Base-by-base conservation (phyloP, 169 alveolate species). In the Babesia ovata region DNA sequence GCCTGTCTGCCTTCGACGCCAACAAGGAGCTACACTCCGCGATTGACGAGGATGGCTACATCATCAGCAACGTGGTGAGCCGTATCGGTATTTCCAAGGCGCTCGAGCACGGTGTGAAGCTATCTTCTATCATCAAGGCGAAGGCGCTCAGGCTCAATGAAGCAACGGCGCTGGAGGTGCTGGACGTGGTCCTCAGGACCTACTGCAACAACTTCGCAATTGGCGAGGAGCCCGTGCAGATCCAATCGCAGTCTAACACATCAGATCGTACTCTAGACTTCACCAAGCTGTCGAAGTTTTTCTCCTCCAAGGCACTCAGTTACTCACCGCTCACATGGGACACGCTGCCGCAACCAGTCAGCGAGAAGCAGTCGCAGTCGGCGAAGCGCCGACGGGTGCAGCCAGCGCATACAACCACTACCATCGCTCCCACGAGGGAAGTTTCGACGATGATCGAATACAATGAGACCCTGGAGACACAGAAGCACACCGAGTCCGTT, bases 121-220 rank as follows among this genome's bases (percentile, higher is more conserved):
- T 83, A 19, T 74, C 86, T 12, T 66, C 86, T 22, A 83, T 83
- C 42, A 60, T 83, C 42, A 74, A 74, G 52, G 79, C 72, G 54
- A 83, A 83, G 69, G 90, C 90, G 45, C 70, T 61, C 13, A 54
- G 74, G 36, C 79, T 83, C 58, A 83, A 83, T 36, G 90, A 73
- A n/a, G 70, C 63, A 22, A 75, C 85, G 19, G 49, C 76, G 10
- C 66, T 65, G 44, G 90, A 83, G 76, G 63, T 75, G 19, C 69
- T 83, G 36, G 86, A 59, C 58, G 59, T 24, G 17, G 74, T 83
- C 12, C 48, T 83, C 16, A 48, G 28, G 8, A 13, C 67, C 2
- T 65, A 36, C n/a, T 24, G 70, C 61, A 49, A 33, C 26, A 63
- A 53, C 21, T 83, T 83, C 76, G 14, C 50, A 4, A 17, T 7